Evolutionary conservation across 371 early-diverging fungal species (phyloP).

Genomic region (Basidiobolus meristosporus): DNA sequence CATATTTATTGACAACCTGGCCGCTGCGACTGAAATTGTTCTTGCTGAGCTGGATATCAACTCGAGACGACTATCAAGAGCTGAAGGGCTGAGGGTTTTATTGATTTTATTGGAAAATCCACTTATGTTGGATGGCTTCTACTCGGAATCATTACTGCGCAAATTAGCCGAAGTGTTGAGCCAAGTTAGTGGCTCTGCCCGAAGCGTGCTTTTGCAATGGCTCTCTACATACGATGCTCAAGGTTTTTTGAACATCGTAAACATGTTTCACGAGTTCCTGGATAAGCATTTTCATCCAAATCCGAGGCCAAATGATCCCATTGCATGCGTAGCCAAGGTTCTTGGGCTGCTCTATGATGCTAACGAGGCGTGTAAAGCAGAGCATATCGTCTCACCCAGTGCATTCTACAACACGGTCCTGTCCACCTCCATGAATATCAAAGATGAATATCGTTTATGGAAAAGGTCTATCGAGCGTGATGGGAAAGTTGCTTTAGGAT

Average conservation of each 20-base stretch:
- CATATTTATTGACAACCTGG: background rate
- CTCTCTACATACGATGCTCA: background rate
- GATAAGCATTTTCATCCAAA: background rate
- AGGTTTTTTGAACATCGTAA: background rate
- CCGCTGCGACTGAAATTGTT: conserved; percentile 1
- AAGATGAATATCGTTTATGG: conserved; percentile 53
- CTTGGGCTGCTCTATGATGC: no score
- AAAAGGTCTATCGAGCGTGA: background rate
- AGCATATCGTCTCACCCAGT: background rate
- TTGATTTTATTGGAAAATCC: background rate
- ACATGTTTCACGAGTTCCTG: background rate
- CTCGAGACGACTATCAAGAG: background rate
- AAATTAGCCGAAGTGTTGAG: background rate
- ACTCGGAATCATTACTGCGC: background rate
- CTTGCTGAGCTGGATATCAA: background rate
- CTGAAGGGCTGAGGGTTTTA: background rate
- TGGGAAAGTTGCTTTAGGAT: background rate
- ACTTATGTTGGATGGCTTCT: background rate
- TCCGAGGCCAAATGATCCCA: no score
- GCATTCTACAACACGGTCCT: conserved; percentile 30
- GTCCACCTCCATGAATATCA: conserved; percentile 32
- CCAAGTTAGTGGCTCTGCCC: background rate
- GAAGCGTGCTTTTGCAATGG: background rate
- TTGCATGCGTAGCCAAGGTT: no score
- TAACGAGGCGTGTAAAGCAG: no score